A percentile compares a stretch with the other conserved stretches of the same genome.
phyloP scores from a whole-genome alignment of 768 basidiomycete species.

The Phanerochaete sordida region DNA sequence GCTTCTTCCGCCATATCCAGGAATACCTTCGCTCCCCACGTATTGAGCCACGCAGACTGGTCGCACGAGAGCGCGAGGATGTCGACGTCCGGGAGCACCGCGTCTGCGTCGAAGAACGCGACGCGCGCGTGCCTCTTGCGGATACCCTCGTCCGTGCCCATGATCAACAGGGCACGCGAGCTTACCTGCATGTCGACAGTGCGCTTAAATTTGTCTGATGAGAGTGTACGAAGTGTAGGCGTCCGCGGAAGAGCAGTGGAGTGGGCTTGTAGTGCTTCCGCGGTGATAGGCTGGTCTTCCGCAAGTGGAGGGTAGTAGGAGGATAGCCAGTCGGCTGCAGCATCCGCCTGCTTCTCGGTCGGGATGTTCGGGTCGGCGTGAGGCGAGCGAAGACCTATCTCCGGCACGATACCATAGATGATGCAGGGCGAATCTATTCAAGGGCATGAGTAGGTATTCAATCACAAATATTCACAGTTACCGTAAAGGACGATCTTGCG shows the following conservation, averaged over 20 bases:
- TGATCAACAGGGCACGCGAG: background rate
- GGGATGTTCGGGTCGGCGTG: background rate
- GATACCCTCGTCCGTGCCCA: background rate
- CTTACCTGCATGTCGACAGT: background rate
- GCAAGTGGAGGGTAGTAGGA: background rate
- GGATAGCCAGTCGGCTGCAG: background rate
- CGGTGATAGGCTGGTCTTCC: background rate
- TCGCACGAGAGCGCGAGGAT: background rate
- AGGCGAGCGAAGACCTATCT: background rate
- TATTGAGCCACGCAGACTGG: background rate
- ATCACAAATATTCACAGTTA: background rate
- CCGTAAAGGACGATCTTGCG: constrained; percentile 10
- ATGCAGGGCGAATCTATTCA: background rate
- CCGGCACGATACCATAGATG: background rate
- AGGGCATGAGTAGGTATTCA: background rate
- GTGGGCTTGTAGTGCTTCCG: background rate
- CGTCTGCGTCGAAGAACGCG: background rate
- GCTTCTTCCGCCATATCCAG: background rate
- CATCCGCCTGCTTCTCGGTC: background rate
- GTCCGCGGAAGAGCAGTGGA: background rate
- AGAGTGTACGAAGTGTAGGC: background rate
- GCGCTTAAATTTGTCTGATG: background rate
- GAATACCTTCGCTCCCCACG: background rate
- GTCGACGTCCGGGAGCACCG: background rate
- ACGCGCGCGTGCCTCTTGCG: background rate